phyloP scores from a whole-genome alignment of 2,329 filamentous ascomycete species.

The Xylaria polymorpha region DNA sequence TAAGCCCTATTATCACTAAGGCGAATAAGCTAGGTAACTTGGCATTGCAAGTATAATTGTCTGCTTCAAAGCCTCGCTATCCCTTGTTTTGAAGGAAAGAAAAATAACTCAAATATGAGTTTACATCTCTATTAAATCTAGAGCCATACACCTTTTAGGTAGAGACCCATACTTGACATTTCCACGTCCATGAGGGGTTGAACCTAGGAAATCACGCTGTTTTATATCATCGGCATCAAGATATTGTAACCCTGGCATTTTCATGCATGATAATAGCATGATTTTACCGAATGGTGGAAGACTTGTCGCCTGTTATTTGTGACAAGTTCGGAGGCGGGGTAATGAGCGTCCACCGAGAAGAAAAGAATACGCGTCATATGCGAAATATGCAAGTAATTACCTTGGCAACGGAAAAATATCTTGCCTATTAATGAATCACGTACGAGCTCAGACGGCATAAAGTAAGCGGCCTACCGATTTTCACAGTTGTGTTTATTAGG shows the following conservation, averaged over 20 bases:
- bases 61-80: neutral
- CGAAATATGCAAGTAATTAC: neutral
- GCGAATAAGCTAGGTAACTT: neutral
- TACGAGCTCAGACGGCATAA: neutral
- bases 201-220: neutral
- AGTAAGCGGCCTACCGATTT: neutral
- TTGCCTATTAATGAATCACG: too few relatives aligned
- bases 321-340: neutral
- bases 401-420: too few relatives aligned
- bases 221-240: neutral
- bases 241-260: neutral
- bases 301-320: neutral
- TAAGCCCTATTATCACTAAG: neutral
- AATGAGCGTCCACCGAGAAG: neutral
- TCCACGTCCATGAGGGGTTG: neutral
- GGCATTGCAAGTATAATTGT: neutral
- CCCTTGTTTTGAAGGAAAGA: neutral
- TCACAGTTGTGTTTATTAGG: neutral
- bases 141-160: neutral
- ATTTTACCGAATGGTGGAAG: neutral
- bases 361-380: neutral
- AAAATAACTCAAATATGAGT: neutral
- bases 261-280: neutral
- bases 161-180: neutral
- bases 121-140: neutral